Base-by-base conservation (phyloP, 257 asterid species). In the Solanum commersonii region DNA sequence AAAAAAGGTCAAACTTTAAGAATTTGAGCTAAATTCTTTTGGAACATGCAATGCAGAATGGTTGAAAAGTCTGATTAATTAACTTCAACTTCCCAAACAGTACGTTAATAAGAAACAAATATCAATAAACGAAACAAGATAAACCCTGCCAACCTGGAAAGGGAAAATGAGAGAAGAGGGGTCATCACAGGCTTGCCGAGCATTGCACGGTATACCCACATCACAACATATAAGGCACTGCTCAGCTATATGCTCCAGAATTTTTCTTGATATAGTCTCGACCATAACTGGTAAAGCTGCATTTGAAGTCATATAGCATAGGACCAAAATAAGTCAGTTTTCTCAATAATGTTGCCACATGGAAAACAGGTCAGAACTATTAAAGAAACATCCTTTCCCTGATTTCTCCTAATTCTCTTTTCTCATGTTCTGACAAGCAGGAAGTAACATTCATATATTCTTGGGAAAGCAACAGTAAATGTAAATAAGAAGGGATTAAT, bases 181-280 rank as follows among this genome's bases (percentile, higher is more conserved):
- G 90, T 95, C 93, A 88, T 91, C 88, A 88, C 99, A 96, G 46
- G 93, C 95, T 88, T 94, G 94, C 87, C 98, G 96, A 87, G 99
- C 98, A 88, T 93, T 83, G 83, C 99, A 97, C 34, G 97, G 98
- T 90, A 92, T 86, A 67, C 99, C 99, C 68, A 87, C 92, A 83
- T 96, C 99, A 89, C 95, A 97, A 92, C 99, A 97, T 68, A 97
- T 88, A 42, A 97, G 98, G 93, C 99, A 97, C 88, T 97, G 98
- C 90, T 94, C 99, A 2, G 94, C 91, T 85, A 97, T 96, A 88
- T 97, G 99, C 88, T 91, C 95, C 70, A 87, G 89, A 85, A 97
- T 95, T 90, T 94, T 96, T 71, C 94, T 90, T 79, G 94, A 95
- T 77, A 95, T 93, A 10, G 94, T 91, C 90, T 97, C 99, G 85